These are phyloP conservation scores for Diaporthe velutina DNA, from an alignment of 2,329 filamentous ascomycete species.

Conservation along the genomic window DNA sequence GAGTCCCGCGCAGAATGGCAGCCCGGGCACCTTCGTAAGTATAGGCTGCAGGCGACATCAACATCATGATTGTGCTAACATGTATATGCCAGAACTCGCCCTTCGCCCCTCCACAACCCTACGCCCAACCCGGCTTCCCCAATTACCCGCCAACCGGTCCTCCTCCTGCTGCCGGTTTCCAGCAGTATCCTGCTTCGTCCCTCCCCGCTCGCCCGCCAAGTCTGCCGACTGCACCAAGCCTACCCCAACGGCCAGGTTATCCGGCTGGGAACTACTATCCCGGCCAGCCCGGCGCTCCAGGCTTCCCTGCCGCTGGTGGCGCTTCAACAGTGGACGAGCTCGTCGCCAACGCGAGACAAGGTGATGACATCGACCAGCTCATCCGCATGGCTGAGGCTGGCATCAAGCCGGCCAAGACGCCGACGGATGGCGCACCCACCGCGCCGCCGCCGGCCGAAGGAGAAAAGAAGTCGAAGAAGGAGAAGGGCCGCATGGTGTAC, in stretches of 20 bases:
- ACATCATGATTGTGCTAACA: conserved; percentile 42
- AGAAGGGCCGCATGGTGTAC: conserved; percentile 79
- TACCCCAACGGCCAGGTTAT: conserved; percentile 48
- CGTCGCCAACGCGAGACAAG: conserved; percentile 58
- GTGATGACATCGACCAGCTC: conserved; percentile 75
- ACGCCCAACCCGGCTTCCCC: conserved; percentile 41
- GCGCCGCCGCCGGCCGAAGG: conserved; percentile 51
- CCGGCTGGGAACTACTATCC: conserved; percentile 43
- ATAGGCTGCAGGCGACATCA: conserved; percentile 13
- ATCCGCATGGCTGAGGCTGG: conserved; percentile 75
- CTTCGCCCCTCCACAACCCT: conserved; percentile 57
- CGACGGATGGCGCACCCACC: conserved; percentile 47
- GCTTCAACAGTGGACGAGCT: conserved; percentile 63
- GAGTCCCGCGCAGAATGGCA: conserved; percentile 65
- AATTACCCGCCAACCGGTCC: conserved; percentile 53
- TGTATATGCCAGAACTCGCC: conserved; percentile 52
- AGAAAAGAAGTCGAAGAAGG: conserved; percentile 77
- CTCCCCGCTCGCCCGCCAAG: conserved; percentile 62
- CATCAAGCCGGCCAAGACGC: conserved; percentile 60
- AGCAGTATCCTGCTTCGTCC: conserved; percentile 53
- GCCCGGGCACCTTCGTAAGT: conserved; percentile 71
- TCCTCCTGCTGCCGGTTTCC: conserved; percentile 46
- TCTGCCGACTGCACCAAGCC: conserved; percentile 42
- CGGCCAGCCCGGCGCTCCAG: conserved; percentile 46
- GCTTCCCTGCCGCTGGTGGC: conserved; percentile 47